Conservation (phyloP, 2,329 filamentous ascomycete species). For the Parafenestella ontariensis region DNA sequence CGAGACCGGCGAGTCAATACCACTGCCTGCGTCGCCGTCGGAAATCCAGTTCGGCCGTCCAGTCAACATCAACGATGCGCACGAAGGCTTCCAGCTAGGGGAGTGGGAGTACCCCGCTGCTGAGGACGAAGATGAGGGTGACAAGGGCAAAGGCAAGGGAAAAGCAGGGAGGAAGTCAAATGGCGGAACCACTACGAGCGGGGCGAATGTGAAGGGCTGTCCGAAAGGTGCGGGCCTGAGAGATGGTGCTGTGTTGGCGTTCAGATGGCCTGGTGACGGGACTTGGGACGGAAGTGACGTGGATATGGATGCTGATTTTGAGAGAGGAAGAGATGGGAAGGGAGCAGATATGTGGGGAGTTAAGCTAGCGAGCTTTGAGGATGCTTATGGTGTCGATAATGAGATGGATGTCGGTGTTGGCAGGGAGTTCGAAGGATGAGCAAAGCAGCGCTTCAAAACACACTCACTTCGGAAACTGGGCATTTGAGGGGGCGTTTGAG, state of each 20-base stretch:
- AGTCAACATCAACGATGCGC: slow-evolving; percentile 49
- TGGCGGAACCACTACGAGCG: slow-evolving; percentile 4
- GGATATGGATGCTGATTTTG: slow-evolving; percentile 16
- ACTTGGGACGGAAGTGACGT: slow-evolving; percentile 24
- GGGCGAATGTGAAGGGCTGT: slow-evolving; percentile 31
- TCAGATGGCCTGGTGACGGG: slow-evolving; percentile 43
- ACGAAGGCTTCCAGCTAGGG: slow-evolving; percentile 49
- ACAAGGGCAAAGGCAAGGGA: slow-evolving; percentile 46
- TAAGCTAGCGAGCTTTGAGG: slow-evolving; percentile 45
- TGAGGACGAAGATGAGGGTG: slow-evolving; percentile 38
- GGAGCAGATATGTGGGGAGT: slow-evolving; percentile 43
- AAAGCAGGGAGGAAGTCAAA: slow-evolving; percentile 15
- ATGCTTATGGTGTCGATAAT: slow-evolving; percentile 45
- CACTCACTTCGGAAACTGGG: too few relatives aligned
- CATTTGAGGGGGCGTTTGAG: too few relatives aligned
- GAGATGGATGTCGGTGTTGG: slow-evolving; percentile 39
- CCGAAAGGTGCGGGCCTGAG: slow-evolving; percentile 46
- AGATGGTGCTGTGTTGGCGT: slow-evolving; percentile 47
- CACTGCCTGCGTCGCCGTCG: slow-evolving; percentile 48
- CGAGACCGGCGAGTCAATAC: slow-evolving; percentile 41
- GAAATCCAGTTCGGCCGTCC: slow-evolving; percentile 53
- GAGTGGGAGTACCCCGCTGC: slow-evolving; percentile 40
- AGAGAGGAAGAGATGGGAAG: slow-evolving; percentile 8
- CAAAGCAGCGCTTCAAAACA: neutral
- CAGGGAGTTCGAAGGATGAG: slow-evolving; percentile 41